Evolutionary conservation across 2,329 filamentous ascomycete genomes (phyloP).

Genomic region (Raffaelea albimanens): DNA sequence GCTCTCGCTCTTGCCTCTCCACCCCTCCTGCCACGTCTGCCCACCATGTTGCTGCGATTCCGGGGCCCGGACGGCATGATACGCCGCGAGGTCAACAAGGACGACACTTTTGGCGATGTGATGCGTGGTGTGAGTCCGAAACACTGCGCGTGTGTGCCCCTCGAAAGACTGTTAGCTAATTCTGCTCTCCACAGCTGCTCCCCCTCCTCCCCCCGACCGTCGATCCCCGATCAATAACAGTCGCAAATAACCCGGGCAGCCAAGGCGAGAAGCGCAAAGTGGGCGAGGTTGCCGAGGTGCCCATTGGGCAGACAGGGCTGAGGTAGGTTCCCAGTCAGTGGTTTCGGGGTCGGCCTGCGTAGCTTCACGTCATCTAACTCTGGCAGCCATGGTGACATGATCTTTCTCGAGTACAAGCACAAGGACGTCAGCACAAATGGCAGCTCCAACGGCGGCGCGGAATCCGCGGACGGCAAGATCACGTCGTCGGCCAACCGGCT

Average conservation of each 20-base stretch:
- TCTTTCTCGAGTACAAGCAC: conserved; percentile 76
- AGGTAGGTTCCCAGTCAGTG: conserved; percentile 33
- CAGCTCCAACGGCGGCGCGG: conserved; percentile 23
- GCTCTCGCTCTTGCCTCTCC: background rate
- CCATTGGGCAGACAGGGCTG: conserved; percentile 50
- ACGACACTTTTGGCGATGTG: conserved; percentile 61
- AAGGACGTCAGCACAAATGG: conserved; percentile 35
- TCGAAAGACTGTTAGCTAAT: background rate
- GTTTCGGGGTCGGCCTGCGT: too few relatives aligned
- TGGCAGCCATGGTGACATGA: conserved; percentile 74
- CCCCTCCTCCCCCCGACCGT: conserved; percentile 52
- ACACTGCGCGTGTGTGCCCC: background rate
- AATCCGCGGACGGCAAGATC: conserved; percentile 12
- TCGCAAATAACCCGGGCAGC: conserved; percentile 52
- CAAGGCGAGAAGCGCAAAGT: conserved; percentile 46
- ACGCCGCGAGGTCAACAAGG: conserved; percentile 67
- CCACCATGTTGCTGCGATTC: conserved; percentile 71
- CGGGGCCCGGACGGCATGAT: conserved; percentile 90
- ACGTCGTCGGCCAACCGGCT: conserved; percentile 53
- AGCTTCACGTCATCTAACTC: background rate
- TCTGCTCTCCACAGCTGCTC: conserved; percentile 35
- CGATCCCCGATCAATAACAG: conserved; percentile 47
- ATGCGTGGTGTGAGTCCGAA: conserved; percentile 36
- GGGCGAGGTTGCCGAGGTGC: conserved; percentile 46
- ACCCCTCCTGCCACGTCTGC: background rate